Conservation (phyloP, 176 grass and related monocot species). For the Rhynchospora breviuscula region DNA sequence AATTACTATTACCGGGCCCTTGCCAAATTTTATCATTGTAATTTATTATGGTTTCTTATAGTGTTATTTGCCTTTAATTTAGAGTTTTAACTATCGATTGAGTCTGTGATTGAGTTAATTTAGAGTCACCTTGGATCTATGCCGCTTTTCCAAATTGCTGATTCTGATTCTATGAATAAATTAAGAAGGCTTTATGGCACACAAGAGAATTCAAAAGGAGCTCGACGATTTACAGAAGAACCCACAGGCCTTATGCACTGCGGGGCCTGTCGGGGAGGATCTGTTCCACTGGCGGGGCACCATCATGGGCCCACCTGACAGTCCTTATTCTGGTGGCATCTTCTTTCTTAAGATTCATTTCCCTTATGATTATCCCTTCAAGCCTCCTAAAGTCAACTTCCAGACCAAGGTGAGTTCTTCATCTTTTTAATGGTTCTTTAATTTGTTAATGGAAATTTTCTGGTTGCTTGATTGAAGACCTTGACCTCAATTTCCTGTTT, state of each 20-base stretch:
- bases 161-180: not conserved
- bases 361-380: conserved; percentile 42
- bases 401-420: conserved; percentile 31
- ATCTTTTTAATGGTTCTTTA: not conserved
- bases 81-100: not conserved
- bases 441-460: not conserved
- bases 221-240: conserved; percentile 35
- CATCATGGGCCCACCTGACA: conserved; percentile 37
- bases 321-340: conserved; percentile 31
- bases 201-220: conserved; percentile 41
- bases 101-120: not conserved
- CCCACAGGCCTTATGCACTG: conserved; percentile 25
- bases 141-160: not conserved
- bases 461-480: too few relatives aligned
- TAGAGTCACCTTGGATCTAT: not conserved
- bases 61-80: too few relatives aligned
- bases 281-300: conserved; percentile 43
- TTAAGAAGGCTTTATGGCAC: conserved; percentile 20
- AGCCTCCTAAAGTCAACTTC: conserved; percentile 43
- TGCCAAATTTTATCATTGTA: too few relatives aligned
- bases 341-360: conserved; percentile 44
- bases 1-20: too few relatives aligned
- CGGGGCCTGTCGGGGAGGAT: conserved; percentile 35
- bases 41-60: not conserved
- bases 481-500: not conserved